Evolutionary conservation across 2,329 filamentous ascomycete genomes (phyloP).

Genomic region (Aspergillus brunneoviolaceus): DNA sequence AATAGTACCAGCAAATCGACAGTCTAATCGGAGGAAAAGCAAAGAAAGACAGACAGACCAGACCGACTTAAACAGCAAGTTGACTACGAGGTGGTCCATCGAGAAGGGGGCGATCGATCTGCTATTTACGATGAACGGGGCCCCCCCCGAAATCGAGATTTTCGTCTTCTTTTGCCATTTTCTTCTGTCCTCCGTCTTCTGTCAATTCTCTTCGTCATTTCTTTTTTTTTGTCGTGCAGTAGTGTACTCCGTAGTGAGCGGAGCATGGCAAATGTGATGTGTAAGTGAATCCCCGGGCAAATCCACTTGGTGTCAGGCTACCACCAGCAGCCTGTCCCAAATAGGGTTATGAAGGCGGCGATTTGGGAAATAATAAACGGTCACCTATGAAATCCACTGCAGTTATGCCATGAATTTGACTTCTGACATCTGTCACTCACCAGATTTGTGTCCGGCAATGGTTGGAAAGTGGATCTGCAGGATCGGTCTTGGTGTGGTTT

Average conservation of each 20-base stretch:
- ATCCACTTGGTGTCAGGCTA: background rate
- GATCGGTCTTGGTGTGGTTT: background rate
- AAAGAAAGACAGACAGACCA: background rate
- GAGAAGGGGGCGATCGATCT: background rate
- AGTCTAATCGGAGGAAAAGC: background rate
- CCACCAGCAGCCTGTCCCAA: too few species aligned
- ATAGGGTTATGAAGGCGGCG: too few species aligned
- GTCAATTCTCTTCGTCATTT: too few species aligned
- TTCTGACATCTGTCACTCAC: too few species aligned
- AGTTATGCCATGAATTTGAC: too few species aligned
- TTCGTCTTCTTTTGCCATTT: background rate
- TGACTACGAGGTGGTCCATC: background rate
- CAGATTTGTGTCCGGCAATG: too few species aligned
- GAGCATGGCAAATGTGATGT: background rate
- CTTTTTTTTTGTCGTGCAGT: background rate
- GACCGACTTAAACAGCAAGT: background rate
- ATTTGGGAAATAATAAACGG: too few species aligned
- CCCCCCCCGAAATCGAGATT: background rate
- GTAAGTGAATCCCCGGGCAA: background rate
- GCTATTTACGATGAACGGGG: background rate
- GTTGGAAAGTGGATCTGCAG: background rate
- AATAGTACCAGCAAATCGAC: background rate
- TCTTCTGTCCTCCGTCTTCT: background rate
- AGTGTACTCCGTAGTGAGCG: background rate
- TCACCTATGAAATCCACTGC: too few species aligned